Evolutionary conservation across 768 basidiomycete species (phyloP).

Genomic region (Paxillus rubicundulus): DNA sequence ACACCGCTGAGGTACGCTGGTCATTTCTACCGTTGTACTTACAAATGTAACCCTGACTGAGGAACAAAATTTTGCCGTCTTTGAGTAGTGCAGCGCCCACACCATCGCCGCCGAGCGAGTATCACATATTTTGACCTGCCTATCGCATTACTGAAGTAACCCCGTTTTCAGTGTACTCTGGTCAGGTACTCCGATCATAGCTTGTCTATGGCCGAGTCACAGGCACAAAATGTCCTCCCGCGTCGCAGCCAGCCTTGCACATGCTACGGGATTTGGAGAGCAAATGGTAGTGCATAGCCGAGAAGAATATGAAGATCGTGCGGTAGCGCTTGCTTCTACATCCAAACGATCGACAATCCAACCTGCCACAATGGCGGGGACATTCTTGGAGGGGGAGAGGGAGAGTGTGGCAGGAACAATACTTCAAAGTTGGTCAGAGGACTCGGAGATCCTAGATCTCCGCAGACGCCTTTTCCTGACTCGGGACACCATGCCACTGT

Average conservation of each 20-base stretch:
- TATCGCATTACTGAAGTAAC: slow-evolving; percentile 3
- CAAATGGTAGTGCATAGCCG: slow-evolving; percentile 44
- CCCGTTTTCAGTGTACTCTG: slow-evolving; percentile 40
- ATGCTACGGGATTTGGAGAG: slow-evolving; percentile 46
- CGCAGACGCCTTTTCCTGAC: slow-evolving; percentile 41
- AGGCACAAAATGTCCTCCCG: slow-evolving; percentile 49
- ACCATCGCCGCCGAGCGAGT: slow-evolving; percentile 50
- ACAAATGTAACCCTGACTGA: slow-evolving; percentile 1
- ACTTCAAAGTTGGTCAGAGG: neutral
- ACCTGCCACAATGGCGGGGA: slow-evolving; percentile 1
- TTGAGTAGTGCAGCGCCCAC: slow-evolving; percentile 47
- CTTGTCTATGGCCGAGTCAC: slow-evolving; percentile 44
- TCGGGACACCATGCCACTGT: slow-evolving; percentile 43
- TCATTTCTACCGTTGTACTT: neutral
- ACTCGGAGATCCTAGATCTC: slow-evolving; percentile 39
- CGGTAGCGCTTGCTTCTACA: slow-evolving; percentile 38
- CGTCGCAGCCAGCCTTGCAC: slow-evolving; percentile 47
- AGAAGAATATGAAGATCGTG: slow-evolving; percentile 46
- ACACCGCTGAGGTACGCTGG: slow-evolving; percentile 45
- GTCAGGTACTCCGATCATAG: slow-evolving; percentile 50
- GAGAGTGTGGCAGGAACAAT: neutral
- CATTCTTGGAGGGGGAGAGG: neutral
- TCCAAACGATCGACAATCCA: slow-evolving; percentile 19
- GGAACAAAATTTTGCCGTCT: neutral
- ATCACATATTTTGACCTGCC: neutral